Percentiles rank a stretch among this genome's conserved stretches.
These are phyloP conservation scores for Cladosporium sp. DNA, from an alignment of 2,329 filamentous ascomycete genomes.

Conservation along the genomic window DNA sequence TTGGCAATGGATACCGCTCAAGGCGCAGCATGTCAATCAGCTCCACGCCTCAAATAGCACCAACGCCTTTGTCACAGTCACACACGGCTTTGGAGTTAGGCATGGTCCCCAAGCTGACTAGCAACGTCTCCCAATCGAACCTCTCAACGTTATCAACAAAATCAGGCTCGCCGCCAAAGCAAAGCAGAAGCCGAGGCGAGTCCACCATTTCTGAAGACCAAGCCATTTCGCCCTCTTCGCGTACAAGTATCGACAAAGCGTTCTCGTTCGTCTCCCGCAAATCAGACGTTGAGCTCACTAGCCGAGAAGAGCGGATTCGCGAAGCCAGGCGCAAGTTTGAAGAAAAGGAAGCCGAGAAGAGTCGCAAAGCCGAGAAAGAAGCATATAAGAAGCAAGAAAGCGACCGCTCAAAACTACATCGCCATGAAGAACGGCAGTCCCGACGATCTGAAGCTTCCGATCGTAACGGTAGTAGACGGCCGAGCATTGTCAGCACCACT, in stretches of 20 bases:
- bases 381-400: slow-evolving; percentile 48
- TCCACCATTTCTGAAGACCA: slow-evolving; percentile 41
- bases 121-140: slow-evolving; percentile 54
- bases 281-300: slow-evolving; percentile 53
- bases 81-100: slow-evolving; percentile 39
- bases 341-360: slow-evolving; percentile 60
- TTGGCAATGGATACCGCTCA: slow-evolving; percentile 38
- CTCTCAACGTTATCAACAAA: slow-evolving; percentile 47
- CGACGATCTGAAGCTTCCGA: slow-evolving; percentile 42
- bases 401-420: slow-evolving; percentile 46
- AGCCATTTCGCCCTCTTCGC: slow-evolving; percentile 53
- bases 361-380: slow-evolving; percentile 55
- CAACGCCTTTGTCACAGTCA: slow-evolving; percentile 35
- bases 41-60: slow-evolving; percentile 31
- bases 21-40: slow-evolving; percentile 48
- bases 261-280: slow-evolving; percentile 49
- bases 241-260: slow-evolving; percentile 58
- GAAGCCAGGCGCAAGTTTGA: slow-evolving; percentile 59
- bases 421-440: slow-evolving; percentile 43
- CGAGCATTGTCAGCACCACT: background rate
- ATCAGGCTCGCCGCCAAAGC: slow-evolving; percentile 23
- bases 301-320: slow-evolving; percentile 57
- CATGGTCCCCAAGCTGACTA: slow-evolving; percentile 47
- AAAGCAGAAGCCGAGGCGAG: slow-evolving; percentile 48
- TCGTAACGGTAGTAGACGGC: slow-evolving; percentile 6